Base-by-base conservation (phyloP, 2,329 filamentous ascomycete genomes). In the Cadophora luteo-olivacea region DNA sequence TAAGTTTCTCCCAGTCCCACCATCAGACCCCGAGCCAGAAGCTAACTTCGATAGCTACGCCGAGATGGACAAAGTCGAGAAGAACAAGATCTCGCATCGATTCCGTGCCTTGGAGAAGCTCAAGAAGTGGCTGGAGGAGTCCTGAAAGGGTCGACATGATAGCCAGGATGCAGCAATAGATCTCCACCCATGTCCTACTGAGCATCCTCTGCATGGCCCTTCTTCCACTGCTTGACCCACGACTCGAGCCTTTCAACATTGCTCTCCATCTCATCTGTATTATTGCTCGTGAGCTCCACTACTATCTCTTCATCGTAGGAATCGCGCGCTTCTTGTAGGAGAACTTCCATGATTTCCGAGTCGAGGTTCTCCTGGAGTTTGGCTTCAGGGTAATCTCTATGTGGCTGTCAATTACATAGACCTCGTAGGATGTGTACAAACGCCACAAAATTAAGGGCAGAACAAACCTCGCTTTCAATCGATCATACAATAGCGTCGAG, bases 301-400 rank as follows among this genome's bases (percentile, higher is more conserved):
- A 99, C 91, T 74, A 97, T 92, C 77, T 96, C 89, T 79, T 92
- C 88, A 65, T 93, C 92, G 77, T 95, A 99, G 12, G 91, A 88
- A 72, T 97, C 94, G 69, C 89, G 85, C 38, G 96, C 96, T 82
- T 99, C 96, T 74, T 97, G 91, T 24, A 97, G 84, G 66, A 99
- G 83, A 32, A 98, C 93, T 77, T 97, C 92, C 90, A 99, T 98
- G 78, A 99, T 98, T 82, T 99, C 96, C 36, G 93, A 92, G 80
- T 99, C 96, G 69, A 99, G 84, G 78, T 99, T 99, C 80, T 98
- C 96, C 79, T 98, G 92, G 54, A 99, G 83, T 80, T 99, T 99
- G 71, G 87, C 85, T 77, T 96, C 92, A 70, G 88, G 85, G 79
- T 97, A 97, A 70, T 93, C 91, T 73, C 91, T 92, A 5, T 45